Conservation (phyloP, 345 rosid species). For the Hypericum androsaemum region DNA sequence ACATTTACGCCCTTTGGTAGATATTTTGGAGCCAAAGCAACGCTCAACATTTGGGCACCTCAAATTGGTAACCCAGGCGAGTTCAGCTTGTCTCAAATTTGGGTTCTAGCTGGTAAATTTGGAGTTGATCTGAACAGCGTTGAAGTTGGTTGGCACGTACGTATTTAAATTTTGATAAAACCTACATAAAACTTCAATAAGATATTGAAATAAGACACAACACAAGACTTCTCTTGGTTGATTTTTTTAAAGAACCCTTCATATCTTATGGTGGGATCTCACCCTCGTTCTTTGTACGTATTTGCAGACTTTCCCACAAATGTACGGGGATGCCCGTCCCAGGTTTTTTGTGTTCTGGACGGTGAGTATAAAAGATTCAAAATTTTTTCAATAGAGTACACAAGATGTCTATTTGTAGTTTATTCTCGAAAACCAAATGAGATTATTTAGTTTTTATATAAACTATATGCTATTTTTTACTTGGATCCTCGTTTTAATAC, state of each 20-base stretch:
- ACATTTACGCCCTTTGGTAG: slow-evolving; percentile 71
- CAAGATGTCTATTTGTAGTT: no score
- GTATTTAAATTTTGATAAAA: not conserved
- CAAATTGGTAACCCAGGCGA: slow-evolving; percentile 62
- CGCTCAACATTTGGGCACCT: slow-evolving; percentile 94
- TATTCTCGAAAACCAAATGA: no score
- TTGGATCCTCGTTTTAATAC: slow-evolving; percentile 2
- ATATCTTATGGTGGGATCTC: no score
- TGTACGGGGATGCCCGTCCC: slow-evolving; percentile 88
- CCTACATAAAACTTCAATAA: not conserved
- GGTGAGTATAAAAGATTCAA: slow-evolving; percentile 35
- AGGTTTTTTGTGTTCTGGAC: slow-evolving; percentile 99
- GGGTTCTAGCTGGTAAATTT: slow-evolving; percentile 94
- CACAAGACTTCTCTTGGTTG: no score
- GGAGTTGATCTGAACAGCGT: slow-evolving; percentile 89
- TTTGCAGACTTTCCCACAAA: slow-evolving; percentile 87
- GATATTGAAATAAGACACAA: no score
- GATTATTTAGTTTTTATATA: no score
- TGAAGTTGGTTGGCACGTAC: slow-evolving; percentile 99
- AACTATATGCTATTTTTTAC: no score
- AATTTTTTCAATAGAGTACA: not conserved
- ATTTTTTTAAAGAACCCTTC: no score
- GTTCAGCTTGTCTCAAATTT: slow-evolving; percentile 87
- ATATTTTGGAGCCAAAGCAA: slow-evolving; percentile 93
- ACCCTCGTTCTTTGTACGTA: no score